Evolutionary conservation across 108 stramenopile genomes (phyloP).

Genomic region (Parietichytrium sp.): DNA sequence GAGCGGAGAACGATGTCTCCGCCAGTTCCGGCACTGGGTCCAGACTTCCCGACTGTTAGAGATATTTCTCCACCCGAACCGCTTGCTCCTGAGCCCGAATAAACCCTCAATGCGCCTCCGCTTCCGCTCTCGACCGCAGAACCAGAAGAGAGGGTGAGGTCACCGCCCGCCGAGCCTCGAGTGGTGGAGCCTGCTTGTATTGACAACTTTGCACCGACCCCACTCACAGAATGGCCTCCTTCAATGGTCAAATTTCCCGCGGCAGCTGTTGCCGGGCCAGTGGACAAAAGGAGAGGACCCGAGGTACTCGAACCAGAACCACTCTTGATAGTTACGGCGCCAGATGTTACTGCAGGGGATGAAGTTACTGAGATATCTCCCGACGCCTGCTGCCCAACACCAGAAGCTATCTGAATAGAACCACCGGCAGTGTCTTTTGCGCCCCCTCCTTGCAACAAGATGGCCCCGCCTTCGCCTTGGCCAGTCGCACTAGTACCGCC

Average conservation of each 20-base stretch:
- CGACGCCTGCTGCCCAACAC: too few species aligned
- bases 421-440: too few species aligned
- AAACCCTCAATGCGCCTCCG: background rate
- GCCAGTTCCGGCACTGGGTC: slow-evolving; percentile 12
- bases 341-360: background rate
- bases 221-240: too few species aligned
- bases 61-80: slow-evolving; percentile 44
- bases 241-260: too few species aligned
- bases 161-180: background rate
- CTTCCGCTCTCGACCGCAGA: too few species aligned
- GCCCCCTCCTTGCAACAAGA: too few species aligned
- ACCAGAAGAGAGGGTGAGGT: background rate
- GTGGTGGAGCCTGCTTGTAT: too few species aligned
- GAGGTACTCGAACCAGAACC: background rate
- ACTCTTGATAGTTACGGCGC: background rate
- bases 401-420: too few species aligned
- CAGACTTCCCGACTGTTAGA: slow-evolving; percentile 15
- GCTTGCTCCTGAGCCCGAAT: background rate
- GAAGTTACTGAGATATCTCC: too few species aligned
- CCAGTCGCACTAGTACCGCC: too few species aligned
- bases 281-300: background rate
- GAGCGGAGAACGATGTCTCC: background rate
- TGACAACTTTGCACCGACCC: too few species aligned
- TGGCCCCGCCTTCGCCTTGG: too few species aligned
- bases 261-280: background rate